phyloP scores from a whole-genome alignment of 169 alveolate species.

The Theileria orientalis region DNA sequence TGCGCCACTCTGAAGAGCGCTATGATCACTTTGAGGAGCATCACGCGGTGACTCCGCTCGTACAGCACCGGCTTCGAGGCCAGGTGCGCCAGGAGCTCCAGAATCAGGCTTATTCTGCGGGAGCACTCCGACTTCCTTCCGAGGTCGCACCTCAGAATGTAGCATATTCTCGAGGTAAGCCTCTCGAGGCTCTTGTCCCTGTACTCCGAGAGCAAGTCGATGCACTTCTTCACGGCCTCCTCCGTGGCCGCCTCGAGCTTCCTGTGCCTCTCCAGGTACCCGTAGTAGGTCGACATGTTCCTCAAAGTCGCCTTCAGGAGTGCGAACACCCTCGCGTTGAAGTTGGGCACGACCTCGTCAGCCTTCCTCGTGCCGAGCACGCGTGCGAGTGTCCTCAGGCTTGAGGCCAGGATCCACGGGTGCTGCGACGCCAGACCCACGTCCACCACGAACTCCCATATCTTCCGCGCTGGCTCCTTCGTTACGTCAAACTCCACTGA shows the following conservation, averaged over 20 bases:
- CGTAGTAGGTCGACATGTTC: conserved; percentile 26
- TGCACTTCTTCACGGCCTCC: background rate
- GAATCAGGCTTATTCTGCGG: conserved; percentile 15
- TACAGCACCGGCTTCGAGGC: conserved; percentile 1
- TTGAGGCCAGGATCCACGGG: conserved; percentile 63
- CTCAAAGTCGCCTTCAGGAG: conserved; percentile 29
- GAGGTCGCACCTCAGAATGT: conserved; percentile 28
- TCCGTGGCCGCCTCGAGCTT: conserved; percentile 40
- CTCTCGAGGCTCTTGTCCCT: conserved; percentile 19
- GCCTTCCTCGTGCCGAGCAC: conserved; percentile 6
- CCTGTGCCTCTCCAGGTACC: conserved; percentile 43
- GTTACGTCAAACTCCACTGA: background rate
- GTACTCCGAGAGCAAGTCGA: background rate
- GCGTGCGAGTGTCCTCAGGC: conserved; percentile 27
- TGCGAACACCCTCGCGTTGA: background rate
- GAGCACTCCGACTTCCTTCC: conserved; percentile 32
- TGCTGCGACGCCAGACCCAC: conserved; percentile 28
- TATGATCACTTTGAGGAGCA: conserved; percentile 20
- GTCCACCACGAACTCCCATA: conserved; percentile 21
- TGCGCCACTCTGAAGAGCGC: conserved; percentile 31
- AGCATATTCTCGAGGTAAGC: conserved; percentile 26
- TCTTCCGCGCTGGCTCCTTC: background rate
- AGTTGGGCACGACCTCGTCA: background rate
- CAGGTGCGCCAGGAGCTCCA: conserved; percentile 16
- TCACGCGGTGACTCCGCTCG: conserved; percentile 28